Conservation (phyloP, 2,329 filamentous ascomycete genomes). For the Neonectria magnoliae region DNA sequence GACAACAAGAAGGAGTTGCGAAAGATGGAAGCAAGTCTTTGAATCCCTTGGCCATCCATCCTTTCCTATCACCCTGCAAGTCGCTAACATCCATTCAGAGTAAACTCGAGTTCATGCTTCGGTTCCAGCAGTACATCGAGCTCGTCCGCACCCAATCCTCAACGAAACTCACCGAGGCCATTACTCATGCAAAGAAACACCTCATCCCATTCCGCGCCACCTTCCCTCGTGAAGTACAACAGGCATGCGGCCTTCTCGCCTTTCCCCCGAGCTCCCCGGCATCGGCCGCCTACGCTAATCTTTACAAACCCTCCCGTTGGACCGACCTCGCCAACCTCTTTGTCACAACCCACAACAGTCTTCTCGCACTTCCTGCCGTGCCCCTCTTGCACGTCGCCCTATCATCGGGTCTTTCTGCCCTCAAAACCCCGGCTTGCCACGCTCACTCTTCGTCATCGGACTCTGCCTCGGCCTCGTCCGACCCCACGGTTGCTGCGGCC, state of each 20-base stretch:
- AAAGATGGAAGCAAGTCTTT: constrained; percentile 76
- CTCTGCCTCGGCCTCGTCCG: constrained; percentile 62
- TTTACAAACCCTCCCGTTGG: constrained; percentile 83
- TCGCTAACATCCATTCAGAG: constrained; percentile 59
- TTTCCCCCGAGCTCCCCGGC: constrained; percentile 66
- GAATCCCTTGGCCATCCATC: neutral
- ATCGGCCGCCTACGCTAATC: constrained; percentile 56
- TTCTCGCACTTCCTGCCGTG: constrained; percentile 82
- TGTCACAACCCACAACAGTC: constrained; percentile 83
- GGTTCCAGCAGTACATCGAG: constrained; percentile 95
- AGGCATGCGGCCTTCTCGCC: constrained; percentile 83
- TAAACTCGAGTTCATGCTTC: constrained; percentile 90
- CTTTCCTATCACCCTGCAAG: neutral
- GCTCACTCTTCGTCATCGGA: constrained; percentile 19
- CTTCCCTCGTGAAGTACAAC: constrained; percentile 74
- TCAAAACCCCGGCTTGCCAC: constrained; percentile 96
- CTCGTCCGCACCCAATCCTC: constrained; percentile 76
- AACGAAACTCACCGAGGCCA: constrained; percentile 77
- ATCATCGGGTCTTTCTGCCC: constrained; percentile 87
- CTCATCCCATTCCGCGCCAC: constrained; percentile 75
- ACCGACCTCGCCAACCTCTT: constrained; percentile 80
- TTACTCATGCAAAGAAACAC: constrained; percentile 83
- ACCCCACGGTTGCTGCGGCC: constrained; percentile 38
- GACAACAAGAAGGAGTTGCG: constrained; percentile 94
- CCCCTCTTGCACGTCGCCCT: constrained; percentile 92